Evolutionary conservation across 257 asterid species (phyloP).

Genomic region (Petrea volubilis): DNA sequence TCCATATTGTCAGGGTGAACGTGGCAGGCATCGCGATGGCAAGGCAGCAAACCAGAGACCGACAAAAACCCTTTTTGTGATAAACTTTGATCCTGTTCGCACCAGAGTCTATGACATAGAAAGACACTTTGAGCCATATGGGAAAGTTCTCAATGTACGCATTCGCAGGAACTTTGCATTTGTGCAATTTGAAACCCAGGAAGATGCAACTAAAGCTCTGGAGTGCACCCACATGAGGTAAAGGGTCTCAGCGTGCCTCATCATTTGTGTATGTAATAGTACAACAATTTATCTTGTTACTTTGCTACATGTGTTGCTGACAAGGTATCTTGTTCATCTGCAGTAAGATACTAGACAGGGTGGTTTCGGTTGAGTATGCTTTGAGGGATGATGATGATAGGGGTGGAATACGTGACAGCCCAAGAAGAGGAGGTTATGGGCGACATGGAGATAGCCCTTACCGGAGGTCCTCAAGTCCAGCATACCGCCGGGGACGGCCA

Average conservation of each 20-base stretch:
- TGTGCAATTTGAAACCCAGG: slow-evolving; percentile 89
- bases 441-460: slow-evolving; percentile 61
- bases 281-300: not conserved
- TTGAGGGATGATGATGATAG: slow-evolving; percentile 85
- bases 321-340: slow-evolving; percentile 11
- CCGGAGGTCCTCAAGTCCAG: slow-evolving; percentile 75
- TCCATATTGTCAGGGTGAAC: slow-evolving; percentile 70
- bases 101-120: slow-evolving; percentile 76
- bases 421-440: slow-evolving; percentile 62
- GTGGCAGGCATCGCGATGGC: slow-evolving; percentile 71
- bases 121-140: slow-evolving; percentile 86
- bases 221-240: slow-evolving; percentile 96
- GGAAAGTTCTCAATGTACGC: slow-evolving; percentile 79
- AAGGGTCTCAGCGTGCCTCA: not conserved
- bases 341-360: slow-evolving; percentile 88
- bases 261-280: not conserved
- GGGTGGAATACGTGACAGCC: slow-evolving; percentile 56
- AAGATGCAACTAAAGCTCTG: slow-evolving; percentile 90
- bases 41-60: slow-evolving; percentile 69
- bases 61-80: slow-evolving; percentile 85
- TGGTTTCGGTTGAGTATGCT: slow-evolving; percentile 94
- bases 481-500: slow-evolving; percentile 53
- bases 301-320: slow-evolving; percentile 1
- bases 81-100: slow-evolving; percentile 81
- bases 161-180: slow-evolving; percentile 88